phyloP scores from a whole-genome alignment of 2,329 filamentous ascomycete genomes.

The Dryadomyces sulphureus region DNA sequence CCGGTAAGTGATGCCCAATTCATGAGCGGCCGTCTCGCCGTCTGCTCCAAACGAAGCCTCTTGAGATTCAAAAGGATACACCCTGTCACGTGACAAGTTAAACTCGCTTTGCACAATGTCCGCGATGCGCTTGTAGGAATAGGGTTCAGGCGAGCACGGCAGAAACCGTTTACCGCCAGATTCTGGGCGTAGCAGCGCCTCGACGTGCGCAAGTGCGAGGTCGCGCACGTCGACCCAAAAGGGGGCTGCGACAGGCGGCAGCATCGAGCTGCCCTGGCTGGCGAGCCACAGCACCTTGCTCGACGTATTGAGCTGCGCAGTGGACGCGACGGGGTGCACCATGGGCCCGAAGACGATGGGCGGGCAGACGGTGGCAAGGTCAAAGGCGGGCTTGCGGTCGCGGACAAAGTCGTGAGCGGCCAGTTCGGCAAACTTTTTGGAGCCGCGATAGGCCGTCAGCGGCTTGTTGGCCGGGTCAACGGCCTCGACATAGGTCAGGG shows the following conservation, averaged over 20 bases:
- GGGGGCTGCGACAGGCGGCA: constrained; percentile 5
- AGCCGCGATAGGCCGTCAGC: constrained; percentile 33
- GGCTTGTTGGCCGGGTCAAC: constrained; percentile 18
- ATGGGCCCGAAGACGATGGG: constrained; percentile 10
- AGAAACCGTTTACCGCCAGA: constrained; percentile 15
- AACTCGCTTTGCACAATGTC: too few species aligned
- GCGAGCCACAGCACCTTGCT: constrained; percentile 9
- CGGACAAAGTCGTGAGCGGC: constrained; percentile 38
- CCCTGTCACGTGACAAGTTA: too few species aligned
- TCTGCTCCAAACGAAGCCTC: too few species aligned
- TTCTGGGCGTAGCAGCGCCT: constrained; percentile 4
- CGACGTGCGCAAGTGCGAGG: constrained; percentile 5
- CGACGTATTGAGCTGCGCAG: constrained; percentile 7
- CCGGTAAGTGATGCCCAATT: too few species aligned
- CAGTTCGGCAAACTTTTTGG: constrained; percentile 38
- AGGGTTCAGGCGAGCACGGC: constrained; percentile 23
- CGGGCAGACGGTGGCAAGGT: constrained; percentile 21
- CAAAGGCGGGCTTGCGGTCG: constrained; percentile 25
- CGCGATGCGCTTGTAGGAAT: constrained; percentile 33
- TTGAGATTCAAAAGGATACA: too few species aligned
- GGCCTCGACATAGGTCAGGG: constrained; percentile 30
- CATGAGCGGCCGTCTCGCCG: too few species aligned
- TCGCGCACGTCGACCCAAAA: constrained; percentile 10
- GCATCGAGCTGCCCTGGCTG: constrained; percentile 11
- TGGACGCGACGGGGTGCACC: background rate